Conservation (phyloP, 1,139 yeast genomes). For the Yamadazyma dushanensis region DNA sequence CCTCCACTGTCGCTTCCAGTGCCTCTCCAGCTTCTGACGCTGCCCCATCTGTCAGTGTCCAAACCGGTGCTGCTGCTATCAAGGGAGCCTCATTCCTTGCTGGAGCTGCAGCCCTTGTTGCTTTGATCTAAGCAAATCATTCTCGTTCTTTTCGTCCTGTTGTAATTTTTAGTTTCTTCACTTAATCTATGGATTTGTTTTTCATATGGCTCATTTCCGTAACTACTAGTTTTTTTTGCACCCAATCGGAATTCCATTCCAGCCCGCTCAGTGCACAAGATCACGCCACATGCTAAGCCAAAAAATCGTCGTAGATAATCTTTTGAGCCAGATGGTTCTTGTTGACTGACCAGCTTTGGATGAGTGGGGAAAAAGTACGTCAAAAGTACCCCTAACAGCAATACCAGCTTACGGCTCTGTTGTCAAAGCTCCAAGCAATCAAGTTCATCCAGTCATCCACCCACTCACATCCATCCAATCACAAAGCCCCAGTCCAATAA, state of each 20-base stretch:
- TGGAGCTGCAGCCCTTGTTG: conserved; percentile 17
- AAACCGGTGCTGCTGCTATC: conserved; percentile 12
- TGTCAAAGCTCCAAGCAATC: too few relatives aligned
- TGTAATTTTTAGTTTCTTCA: background rate
- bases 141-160: background rate
- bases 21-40: conserved; percentile 4
- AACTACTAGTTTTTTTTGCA: background rate
- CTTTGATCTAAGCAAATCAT: conserved; percentile 15
- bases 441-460: too few relatives aligned
- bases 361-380: too few relatives aligned
- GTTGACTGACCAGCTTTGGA: too few relatives aligned
- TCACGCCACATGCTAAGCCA: too few relatives aligned
- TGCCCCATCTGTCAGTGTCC: conserved; percentile 8
- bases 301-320: too few relatives aligned
- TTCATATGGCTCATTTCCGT: background rate
- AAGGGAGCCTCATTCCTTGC: conserved; percentile 14
- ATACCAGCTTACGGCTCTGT: too few relatives aligned
- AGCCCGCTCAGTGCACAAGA: too few relatives aligned
- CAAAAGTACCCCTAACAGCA: too few relatives aligned
- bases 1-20: conserved; percentile 1
- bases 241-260: background rate
- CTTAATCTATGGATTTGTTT: background rate
- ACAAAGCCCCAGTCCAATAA: too few relatives aligned
- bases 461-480: too few relatives aligned
- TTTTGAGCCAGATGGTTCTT: too few relatives aligned